These are phyloP conservation scores for Albophoma yamanashiensis DNA, from an alignment of 2,329 filamentous ascomycete genomes.

Conservation along the genomic window DNA sequence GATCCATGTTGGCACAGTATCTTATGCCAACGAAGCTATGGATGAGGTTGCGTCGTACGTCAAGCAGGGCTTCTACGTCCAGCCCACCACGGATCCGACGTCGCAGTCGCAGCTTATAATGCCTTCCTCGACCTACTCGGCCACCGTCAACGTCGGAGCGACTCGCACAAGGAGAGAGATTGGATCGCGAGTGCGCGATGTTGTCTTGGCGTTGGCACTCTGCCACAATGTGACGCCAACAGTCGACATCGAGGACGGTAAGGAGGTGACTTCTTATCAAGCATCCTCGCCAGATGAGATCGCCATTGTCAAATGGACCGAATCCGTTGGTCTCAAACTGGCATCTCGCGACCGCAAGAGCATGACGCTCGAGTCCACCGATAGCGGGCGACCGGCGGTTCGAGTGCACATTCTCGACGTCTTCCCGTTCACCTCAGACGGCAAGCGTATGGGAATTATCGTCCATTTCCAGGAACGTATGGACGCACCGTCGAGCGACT, in stretches of 20 bases:
- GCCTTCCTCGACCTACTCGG: constrained; percentile 59
- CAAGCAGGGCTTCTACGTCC: constrained; percentile 64
- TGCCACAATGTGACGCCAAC: constrained; percentile 95
- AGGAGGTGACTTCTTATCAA: constrained; percentile 76
- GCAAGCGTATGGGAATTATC: constrained; percentile 96
- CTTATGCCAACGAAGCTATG: constrained; percentile 98
- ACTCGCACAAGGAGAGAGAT: constrained; percentile 89
- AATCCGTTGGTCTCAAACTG: constrained; percentile 79
- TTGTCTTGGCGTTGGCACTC: constrained; percentile 81
- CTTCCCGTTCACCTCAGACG: constrained; percentile 95
- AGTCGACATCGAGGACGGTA: constrained; percentile 66
- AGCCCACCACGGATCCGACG: constrained; percentile 31
- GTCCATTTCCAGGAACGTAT: constrained; percentile 64
- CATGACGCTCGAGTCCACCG: constrained; percentile 71
- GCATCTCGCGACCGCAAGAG: constrained; percentile 76
- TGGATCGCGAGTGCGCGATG: constrained; percentile 81
- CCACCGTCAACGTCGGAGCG: constrained; percentile 48
- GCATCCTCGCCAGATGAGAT: constrained; percentile 97
- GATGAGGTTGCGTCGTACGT: constrained; percentile 87
- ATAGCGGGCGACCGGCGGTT: constrained; percentile 64
- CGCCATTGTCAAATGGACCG: constrained; percentile 92
- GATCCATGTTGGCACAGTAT: constrained; percentile 95
- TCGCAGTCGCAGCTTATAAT: constrained; percentile 52
- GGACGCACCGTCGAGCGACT: constrained; percentile 35
- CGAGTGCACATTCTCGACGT: constrained; percentile 83